These are phyloP conservation scores for Mangifera indica DNA, from an alignment of 345 rosid species.

Conservation along the genomic window DNA sequence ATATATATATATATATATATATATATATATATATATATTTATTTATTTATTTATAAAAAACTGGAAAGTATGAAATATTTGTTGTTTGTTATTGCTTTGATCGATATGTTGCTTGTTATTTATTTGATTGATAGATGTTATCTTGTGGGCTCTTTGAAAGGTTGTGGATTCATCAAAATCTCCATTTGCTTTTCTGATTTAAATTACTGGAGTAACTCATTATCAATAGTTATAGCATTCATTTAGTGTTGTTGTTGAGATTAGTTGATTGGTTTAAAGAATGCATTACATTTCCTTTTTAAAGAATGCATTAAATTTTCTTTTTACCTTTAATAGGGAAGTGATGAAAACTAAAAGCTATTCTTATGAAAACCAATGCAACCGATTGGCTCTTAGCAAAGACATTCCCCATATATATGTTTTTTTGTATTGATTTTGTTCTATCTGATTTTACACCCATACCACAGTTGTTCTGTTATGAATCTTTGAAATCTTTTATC, in stretches of 20 bases:
- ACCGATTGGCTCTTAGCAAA: too few relatives aligned
- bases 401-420: too few relatives aligned
- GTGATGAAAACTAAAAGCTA: neutral
- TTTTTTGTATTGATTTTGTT: neutral
- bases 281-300: neutral
- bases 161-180: neutral
- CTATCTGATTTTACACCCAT: neutral
- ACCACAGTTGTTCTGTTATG: neutral
- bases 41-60: too few relatives aligned
- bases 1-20: too few relatives aligned
- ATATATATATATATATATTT: too few relatives aligned
- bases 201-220: neutral
- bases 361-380: neutral
- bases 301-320: neutral
- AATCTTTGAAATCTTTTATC: conserved; percentile 1
- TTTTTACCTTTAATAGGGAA: conserved; percentile 1
- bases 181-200: neutral
- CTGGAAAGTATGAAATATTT: neutral
- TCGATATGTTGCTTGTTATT: neutral
- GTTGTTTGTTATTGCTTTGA: neutral
- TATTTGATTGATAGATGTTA: neutral
- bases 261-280: neutral
- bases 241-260: neutral
- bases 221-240: neutral
- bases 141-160: conserved; percentile 2